Evolutionary conservation across 176 grass and related monocot species (phyloP), one percentile per base, ranked within the genome.

Genomic region (Otatea glauca): DNA sequence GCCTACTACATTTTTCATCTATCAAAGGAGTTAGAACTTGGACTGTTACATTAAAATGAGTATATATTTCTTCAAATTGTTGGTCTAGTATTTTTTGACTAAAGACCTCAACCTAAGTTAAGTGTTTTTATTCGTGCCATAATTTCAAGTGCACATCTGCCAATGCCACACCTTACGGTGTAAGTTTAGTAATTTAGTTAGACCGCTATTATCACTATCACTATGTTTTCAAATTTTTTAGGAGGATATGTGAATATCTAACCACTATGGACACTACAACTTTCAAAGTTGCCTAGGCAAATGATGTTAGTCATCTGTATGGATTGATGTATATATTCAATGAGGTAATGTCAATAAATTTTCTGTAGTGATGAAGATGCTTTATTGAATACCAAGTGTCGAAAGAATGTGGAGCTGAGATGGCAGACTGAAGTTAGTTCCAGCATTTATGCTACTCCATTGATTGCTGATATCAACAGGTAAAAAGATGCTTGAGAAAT

Each of bases 341-440:
- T 4, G 18, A 35, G 63, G 54, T 83, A 29, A 76, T 86, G 39
- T 45, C 10, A 68, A 48, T 67, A 39, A 74, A 18, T 18, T 78
- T 24, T 86, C 15, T 79, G 58, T 83, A 99, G 96, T 50, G 93
- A 99, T 76, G 96, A 99, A 87, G 91, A 99, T 76, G 87, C 93
- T 83, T 88, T 99, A 70, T 83, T 92, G 88, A 81, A 94, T 4
- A 90, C 79, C 65, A 94, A 89, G 61, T 99, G 96, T 50, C 93
- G 93, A 3, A 96, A 94, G 76, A 83, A 96, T 78, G 85, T 99
- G 53, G 96, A 99, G 54, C 78, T 99, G 77, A 90, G 96, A 81
- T 99, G 96, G 96, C 93, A 99, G 75, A 94, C 96, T 41, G 96
- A 99, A 87, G 91, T 99, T 90, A 99, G 91, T 81, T 99, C 96